phyloP scores from a whole-genome alignment of 164 flowering plant genomes.

The Vitis cinerea region DNA sequence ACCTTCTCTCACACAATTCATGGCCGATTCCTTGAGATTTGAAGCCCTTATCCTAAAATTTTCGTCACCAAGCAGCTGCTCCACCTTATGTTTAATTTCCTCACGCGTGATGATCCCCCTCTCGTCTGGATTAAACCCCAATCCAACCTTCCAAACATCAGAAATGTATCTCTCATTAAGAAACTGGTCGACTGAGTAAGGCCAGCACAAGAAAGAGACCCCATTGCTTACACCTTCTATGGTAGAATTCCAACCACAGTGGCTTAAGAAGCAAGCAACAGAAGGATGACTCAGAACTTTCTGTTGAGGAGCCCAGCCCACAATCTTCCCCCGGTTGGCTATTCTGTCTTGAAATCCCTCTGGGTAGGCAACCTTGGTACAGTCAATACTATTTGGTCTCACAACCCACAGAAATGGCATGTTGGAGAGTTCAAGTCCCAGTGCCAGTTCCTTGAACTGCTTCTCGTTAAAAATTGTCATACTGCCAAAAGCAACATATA shows the following conservation, averaged over 20 bases:
- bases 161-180: constrained; percentile 6
- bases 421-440: constrained; percentile 7
- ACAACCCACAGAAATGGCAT: constrained; percentile 31
- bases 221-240: constrained; percentile 17
- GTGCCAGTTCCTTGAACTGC: constrained; percentile 30
- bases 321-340: neutral
- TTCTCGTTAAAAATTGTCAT: neutral
- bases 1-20: neutral
- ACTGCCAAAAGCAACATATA: constrained; percentile 36
- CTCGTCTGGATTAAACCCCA: neutral
- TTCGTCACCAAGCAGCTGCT: neutral
- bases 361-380: constrained; percentile 1
- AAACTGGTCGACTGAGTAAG: constrained; percentile 18
- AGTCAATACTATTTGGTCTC: constrained; percentile 7
- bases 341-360: constrained; percentile 18
- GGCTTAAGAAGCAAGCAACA: too few relatives aligned
- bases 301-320: too few relatives aligned
- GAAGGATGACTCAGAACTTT: too few relatives aligned
- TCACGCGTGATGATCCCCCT: neutral
- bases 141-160: neutral
- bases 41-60: neutral
- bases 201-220: constrained; percentile 22
- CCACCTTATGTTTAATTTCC: constrained; percentile 4
- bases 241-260: neutral
- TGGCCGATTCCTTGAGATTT: constrained; percentile 2